Conservation (phyloP, 768 basidiomycete species). For the Tephrocybe sp. region DNA sequence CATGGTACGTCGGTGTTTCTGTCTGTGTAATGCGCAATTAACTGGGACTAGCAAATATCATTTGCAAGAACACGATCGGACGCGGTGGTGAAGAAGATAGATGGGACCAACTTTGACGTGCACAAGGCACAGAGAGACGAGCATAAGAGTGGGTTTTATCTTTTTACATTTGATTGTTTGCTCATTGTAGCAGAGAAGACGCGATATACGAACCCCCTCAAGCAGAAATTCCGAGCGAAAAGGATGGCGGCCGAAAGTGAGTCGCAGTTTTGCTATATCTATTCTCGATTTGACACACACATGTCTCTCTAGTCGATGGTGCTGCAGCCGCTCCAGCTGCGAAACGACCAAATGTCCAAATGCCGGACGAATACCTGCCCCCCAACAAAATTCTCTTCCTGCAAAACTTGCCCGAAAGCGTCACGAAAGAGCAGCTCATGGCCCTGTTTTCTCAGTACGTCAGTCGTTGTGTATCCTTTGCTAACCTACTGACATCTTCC, state of each 20-base stretch:
- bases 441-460: constrained; percentile 85
- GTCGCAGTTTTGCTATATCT: constrained; percentile 18
- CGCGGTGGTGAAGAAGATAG: constrained; percentile 78
- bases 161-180: constrained; percentile 1
- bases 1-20: constrained; percentile 62
- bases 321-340: constrained; percentile 62
- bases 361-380: constrained; percentile 99
- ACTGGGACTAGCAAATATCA: constrained; percentile 81
- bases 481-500: background rate
- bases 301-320: constrained; percentile 61
- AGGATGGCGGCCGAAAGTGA: constrained; percentile 79
- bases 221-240: constrained; percentile 82
- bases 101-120: constrained; percentile 63
- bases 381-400: constrained; percentile 99
- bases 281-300: constrained; percentile 10
- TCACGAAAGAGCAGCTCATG: constrained; percentile 90
- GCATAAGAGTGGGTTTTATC: constrained; percentile 72
- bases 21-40: constrained; percentile 6
- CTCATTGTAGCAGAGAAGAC: constrained; percentile 54
- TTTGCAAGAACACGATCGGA: constrained; percentile 91
- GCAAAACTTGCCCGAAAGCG: constrained; percentile 92
- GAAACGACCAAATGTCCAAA: constrained; percentile 85
- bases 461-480: background rate
- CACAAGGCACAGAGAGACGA: constrained; percentile 76
- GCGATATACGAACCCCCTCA: constrained; percentile 87